phyloP scores from a whole-genome alignment of 257 asterid species.

The Mentha longifolia region DNA sequence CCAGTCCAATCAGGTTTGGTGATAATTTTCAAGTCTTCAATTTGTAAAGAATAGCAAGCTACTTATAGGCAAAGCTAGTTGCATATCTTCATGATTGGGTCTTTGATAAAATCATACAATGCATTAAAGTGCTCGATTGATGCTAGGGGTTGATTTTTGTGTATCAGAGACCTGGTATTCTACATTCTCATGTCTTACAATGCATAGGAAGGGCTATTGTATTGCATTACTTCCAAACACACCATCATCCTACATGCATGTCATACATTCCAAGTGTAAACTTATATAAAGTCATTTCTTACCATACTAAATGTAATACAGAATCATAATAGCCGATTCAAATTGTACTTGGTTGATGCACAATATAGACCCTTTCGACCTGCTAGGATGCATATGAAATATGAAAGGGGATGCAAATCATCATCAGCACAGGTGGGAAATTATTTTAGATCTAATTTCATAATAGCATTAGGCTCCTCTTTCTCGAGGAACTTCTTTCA shows the following conservation, averaged over 20 bases:
- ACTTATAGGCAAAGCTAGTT: not conserved
- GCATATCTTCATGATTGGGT: not conserved
- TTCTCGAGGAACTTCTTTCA: conserved; percentile 39
- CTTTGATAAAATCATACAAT: not conserved
- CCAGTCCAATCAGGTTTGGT: not conserved
- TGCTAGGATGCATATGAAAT: not conserved
- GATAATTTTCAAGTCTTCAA: not conserved
- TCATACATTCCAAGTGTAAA: not conserved
- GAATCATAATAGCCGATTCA: not conserved
- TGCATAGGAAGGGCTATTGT: no score
- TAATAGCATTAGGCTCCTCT: not conserved
- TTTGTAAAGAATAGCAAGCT: not conserved
- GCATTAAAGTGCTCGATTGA: conserved; percentile 1
- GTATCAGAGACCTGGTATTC: not conserved
- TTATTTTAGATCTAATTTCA: not conserved
- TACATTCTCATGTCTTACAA: not conserved
- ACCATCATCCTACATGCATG: not conserved
- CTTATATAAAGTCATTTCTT: not conserved
- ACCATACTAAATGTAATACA: not conserved
- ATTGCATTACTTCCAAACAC: not conserved
- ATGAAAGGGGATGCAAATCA: conserved; percentile 3
- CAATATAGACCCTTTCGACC: conserved; percentile 1
- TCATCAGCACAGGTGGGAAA: not conserved
- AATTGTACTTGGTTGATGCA: not conserved
- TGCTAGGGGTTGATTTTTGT: not conserved